A percentile compares a stretch with the other conserved stretches of the same genome.
Evolutionary conservation across 1,284 basidiomycete genomes (phyloP).

Genomic region (Volvariella surrecta): DNA sequence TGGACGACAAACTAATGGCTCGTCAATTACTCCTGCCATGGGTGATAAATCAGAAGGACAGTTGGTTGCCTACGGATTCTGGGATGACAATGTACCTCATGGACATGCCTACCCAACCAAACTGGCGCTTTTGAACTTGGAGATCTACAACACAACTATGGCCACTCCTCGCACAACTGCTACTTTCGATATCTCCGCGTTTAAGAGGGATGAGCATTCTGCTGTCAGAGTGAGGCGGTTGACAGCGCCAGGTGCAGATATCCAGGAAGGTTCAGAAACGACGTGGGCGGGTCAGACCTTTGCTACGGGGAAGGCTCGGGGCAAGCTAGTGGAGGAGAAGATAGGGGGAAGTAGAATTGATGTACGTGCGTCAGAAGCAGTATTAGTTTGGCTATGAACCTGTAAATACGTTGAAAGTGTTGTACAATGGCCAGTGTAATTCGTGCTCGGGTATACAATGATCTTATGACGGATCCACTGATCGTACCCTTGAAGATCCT

Average conservation of each 20-base stretch:
- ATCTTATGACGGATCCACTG: conserved; percentile 91
- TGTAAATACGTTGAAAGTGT: too few relatives aligned
- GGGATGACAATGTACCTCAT: conserved; percentile 24
- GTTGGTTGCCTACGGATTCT: conserved; percentile 40
- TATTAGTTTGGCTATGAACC: conserved; percentile 24
- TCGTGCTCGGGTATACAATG: conserved; percentile 90
- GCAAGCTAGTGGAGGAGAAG: conserved; percentile 28
- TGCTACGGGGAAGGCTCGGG: conserved; percentile 28
- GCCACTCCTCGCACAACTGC: conserved; percentile 26
- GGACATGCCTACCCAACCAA: conserved; percentile 28
- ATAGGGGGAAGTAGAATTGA: conserved; percentile 23
- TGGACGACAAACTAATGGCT: conserved; percentile 39
- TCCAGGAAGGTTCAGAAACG: conserved; percentile 31
- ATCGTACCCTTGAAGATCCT: conserved; percentile 98
- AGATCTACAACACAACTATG: conserved; percentile 39
- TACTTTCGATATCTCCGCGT: conserved; percentile 34
- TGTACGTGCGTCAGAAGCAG: conserved; percentile 36
- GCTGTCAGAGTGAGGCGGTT: conserved; percentile 27
- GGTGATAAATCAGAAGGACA: conserved; percentile 39
- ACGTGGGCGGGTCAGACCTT: conserved; percentile 43
- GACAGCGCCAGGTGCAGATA: conserved; percentile 37
- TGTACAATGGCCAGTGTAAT: too few relatives aligned
- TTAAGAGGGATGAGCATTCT: conserved; percentile 17
- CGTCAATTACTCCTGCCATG: conserved; percentile 37
- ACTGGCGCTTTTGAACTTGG: conserved; percentile 36